Base-by-base conservation (phyloP, 352 stramenopile species). In the Globisporangium nunn region DNA sequence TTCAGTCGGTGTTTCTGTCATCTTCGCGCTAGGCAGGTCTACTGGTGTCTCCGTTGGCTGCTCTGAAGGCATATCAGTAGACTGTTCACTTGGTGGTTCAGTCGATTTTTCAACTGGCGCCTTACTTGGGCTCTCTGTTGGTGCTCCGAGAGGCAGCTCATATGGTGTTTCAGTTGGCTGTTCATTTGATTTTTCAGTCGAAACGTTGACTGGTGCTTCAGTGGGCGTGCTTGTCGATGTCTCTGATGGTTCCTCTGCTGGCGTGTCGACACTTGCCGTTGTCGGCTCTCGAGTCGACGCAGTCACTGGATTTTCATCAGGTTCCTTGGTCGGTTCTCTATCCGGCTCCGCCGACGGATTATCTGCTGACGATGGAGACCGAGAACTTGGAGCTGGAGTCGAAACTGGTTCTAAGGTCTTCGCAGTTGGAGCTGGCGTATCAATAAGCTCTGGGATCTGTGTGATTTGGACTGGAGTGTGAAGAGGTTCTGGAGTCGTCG, bases 241-340 rank as follows among this genome's bases (percentile, higher is more conserved):
- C 6, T 50, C 52, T 17, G 47, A 29, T 30, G 43, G 43, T 12
- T 48, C n/a, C 17, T 15, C 0, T 48, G 17, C 29, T 48, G 43
- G 43, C 17, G 43, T n/a, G n/a, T 23, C 17, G 15, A 7, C 29
- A n/a, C n/a, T 4, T 15, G 43, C 4, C 15, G 43, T 11, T 28
- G 43, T 29, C 43, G 43, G 43, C n/a, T 48, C n/a, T 48, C 43
- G 17, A 15, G 43, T 43, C 11, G 37, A 12, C 0, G 11, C 37
- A 43, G 37, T 43, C 6, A 12, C 17, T 12, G 37, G 11, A 43
- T 43, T 12, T 43, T 17, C 37, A 17, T 1, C 5, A 6, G 37
- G n/a, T 23, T 48, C 39, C 2, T 61, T 33, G 23, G 56, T 58
- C 14, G 47, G 54, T 6, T 47, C n/a, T 4, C 48, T 33, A 7